Evolutionary conservation across 2,329 filamentous ascomycete genomes (phyloP), one percentile per base, ranked within the genome.

Genomic region (Teratosphaeria gauchensis): DNA sequence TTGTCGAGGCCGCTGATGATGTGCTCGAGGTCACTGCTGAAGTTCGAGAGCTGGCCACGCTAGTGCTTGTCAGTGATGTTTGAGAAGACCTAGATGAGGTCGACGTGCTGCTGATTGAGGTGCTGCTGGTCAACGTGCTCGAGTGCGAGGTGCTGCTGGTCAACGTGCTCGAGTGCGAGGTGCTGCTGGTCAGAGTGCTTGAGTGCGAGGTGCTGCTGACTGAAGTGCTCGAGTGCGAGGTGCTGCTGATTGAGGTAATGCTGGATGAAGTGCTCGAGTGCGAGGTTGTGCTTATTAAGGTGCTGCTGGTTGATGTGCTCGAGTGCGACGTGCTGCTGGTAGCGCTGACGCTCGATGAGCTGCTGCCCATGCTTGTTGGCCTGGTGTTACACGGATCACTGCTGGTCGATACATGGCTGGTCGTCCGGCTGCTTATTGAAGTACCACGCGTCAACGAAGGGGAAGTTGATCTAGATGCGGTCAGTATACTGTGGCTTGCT

Each of bases 1-100:
- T 19, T 16, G 55, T 48, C 4, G 51, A 53, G 33, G 56, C 58
- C 12, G 56, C 28, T 33, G 56, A 56, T 30, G 58, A 54, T 16
- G 57, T 51, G n/a, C 54, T 59, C 5, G 62, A 56, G 32, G 58
- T 19, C 2, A 31, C 46, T 16, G 56, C 52, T 14, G 56, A 19
- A 4, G 55, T 54, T 12, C 53, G 46, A 24, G 59, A 48, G 54
- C 21, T 53, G 14, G 54, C 38, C 30, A 19, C 2, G 35, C 51
- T 56, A 6, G 51, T 53, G 51, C 53, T 56, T 2, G 51, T 57
- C 19, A 48, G 42, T 24, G 55, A 48, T 14, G 54, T 28, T 19
- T 16, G 24, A 14, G 35, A 48, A 48, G 16, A 48, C 16, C n/a
- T 48, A 48, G 42, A 48, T 48, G 42, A 19, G n/a, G 42, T 48